Evolutionary conservation across 768 basidiomycete species (phyloP).

Genomic region (Leucocoprinus birnbaumii): DNA sequence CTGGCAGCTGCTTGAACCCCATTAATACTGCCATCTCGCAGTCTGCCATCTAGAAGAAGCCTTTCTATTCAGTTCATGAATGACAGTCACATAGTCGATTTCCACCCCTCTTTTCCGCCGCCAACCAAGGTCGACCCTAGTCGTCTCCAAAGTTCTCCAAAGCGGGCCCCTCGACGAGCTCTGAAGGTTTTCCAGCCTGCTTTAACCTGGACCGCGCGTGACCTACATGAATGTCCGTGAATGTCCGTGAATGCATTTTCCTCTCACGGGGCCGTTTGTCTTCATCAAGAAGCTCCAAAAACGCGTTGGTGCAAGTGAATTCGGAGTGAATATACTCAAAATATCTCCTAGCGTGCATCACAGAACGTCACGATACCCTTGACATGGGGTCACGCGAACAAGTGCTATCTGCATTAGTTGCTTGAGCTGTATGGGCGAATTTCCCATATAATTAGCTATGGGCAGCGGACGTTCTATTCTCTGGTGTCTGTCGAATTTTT

Average conservation of each 20-base stretch:
- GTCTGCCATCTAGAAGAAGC: no score
- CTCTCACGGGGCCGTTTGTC: background rate
- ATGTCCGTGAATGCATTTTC: background rate
- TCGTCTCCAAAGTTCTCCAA: no score
- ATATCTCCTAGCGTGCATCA: background rate
- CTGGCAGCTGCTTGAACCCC: no score
- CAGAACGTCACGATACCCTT: background rate
- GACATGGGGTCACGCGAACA: background rate
- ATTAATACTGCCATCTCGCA: no score
- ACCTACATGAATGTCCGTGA: background rate
- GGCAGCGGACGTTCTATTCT: background rate
- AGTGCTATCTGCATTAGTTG: slow-evolving; percentile 1
- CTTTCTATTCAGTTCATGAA: no score
- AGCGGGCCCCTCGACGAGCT: no score
- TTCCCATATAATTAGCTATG: background rate
- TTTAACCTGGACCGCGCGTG: no score
- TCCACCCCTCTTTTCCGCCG: no score
- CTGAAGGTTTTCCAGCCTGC: no score
- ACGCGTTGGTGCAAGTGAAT: background rate
- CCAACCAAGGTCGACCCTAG: no score
- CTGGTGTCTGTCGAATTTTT: no score
- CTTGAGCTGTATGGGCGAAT: background rate
- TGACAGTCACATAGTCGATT: no score
- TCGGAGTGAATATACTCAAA: background rate
- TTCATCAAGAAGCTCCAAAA: slow-evolving; percentile 5